Conservation (phyloP, 129 eudicot species). For the Arctium minus region DNA sequence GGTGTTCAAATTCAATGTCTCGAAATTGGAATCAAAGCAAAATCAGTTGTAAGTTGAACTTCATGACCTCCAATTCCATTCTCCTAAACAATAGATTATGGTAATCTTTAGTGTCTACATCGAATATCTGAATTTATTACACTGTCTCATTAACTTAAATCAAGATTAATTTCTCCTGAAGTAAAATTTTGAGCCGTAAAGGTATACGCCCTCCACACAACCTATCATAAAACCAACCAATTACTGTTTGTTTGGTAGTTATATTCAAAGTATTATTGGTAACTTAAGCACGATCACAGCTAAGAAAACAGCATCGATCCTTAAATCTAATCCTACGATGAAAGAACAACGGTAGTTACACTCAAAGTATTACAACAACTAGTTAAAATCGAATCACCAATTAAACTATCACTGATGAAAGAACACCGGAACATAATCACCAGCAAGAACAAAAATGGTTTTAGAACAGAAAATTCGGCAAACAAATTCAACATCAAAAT, state of each 20-base stretch:
- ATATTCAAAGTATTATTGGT: not conserved
- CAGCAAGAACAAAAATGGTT: not conserved
- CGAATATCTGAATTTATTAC: not conserved
- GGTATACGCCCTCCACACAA: not conserved
- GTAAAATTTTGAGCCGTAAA: not conserved
- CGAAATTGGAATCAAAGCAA: not conserved
- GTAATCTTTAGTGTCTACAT: not conserved
- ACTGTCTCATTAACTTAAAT: not conserved
- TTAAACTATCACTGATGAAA: slow-evolving; percentile 4
- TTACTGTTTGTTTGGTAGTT: not conserved
- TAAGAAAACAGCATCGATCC: not conserved
- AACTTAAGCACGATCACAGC: not conserved
- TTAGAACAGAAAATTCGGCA: not conserved
- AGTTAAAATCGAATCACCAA: not conserved
- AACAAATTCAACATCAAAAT: not conserved
- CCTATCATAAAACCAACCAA: not conserved
- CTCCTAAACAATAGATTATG: not conserved
- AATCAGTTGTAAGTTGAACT: not conserved
- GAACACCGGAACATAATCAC: not conserved
- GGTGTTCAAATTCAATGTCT: not conserved
- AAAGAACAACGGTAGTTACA: not conserved
- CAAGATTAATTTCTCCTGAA: not conserved
- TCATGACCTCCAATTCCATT: not conserved
- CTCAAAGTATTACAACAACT: not conserved
- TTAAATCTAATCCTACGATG: slow-evolving; percentile 1